Base-by-base conservation (phyloP, 1,284 basidiomycete genomes). In the Golubevia sp. region DNA sequence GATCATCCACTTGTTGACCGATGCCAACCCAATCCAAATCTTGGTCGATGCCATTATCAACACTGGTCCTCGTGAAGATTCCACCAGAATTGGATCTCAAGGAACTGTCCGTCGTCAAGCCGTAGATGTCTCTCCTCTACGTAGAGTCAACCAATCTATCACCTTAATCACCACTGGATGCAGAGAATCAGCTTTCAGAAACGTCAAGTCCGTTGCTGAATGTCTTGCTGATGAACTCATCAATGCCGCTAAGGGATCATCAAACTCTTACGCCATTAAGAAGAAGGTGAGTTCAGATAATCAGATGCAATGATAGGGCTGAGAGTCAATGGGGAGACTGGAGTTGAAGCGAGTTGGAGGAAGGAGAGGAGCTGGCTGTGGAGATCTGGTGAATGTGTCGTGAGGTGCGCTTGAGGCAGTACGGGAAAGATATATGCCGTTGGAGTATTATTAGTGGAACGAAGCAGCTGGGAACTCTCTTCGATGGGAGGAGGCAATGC, bases 231-330 rank as follows among this genome's bases (percentile, higher is more conserved):
- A 99, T 85, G 97, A 99, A 87, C 91, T 99, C 82, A 98, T 99
- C 90, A 99, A 99, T 87, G 97, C 97, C 67, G 97, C 97, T 82
- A 99, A 99, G 89, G 97, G 97, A 74, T 99, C 97, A 66, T 98
- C 95, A 84, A 99, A 99, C 92, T 98, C 96, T 70, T 99, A 97
- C 86, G 96, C 97, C 77, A 99, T 99, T 90, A 97, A 97, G 87
- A 88, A 88, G 87, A 88, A 88, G 87, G 86, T 34, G 86, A 44
- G 38, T 44, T 44, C 18, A 44, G n/a, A n/a, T n/a, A n/a, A n/a
- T n/a, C n/a, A n/a, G n/a, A n/a, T n/a, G n/a, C n/a, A n/a, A n/a
- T n/a, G n/a, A n/a, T n/a, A n/a, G n/a, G n/a, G n/a, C n/a, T n/a
- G n/a, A n/a, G n/a, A n/a, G n/a, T n/a, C n/a, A n/a, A n/a, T n/a